Percentiles rank a stretch among this genome's conserved stretches.
Conservation (phyloP, 225 moss, liverwort and hornwort genomes). For the Lunularia cruciata region DNA sequence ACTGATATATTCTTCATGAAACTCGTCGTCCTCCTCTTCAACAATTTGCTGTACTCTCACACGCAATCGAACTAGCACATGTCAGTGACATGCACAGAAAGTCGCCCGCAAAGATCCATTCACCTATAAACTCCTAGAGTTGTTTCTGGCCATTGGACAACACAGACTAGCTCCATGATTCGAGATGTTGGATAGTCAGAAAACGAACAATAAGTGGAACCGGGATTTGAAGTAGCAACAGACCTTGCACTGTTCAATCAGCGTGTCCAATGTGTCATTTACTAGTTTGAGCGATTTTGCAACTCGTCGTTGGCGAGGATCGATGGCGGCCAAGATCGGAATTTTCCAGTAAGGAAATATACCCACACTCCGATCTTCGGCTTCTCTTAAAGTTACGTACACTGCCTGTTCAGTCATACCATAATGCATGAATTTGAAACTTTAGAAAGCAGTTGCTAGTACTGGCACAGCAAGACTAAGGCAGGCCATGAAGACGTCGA, state of each 20-base stretch:
- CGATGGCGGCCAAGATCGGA: conserved; percentile 69
- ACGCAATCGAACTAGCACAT: too few species aligned
- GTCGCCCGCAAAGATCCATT: too few species aligned
- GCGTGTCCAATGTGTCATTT: conserved; percentile 60
- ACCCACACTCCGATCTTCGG: conserved; percentile 70
- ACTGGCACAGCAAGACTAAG: neutral
- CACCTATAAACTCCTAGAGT: too few species aligned
- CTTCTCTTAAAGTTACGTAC: conserved; percentile 69
- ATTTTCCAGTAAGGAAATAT: conserved; percentile 83
- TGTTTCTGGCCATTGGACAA: too few species aligned
- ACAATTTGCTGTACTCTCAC: conserved; percentile 72
- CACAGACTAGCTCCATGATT: too few species aligned
- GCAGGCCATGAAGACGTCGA: neutral
- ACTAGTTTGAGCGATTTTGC: conserved; percentile 62
- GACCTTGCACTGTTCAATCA: conserved; percentile 79
- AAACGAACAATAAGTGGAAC: neutral
- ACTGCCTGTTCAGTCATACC: conserved; percentile 53
- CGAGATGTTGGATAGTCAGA: neutral
- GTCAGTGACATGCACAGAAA: too few species aligned
- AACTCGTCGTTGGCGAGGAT: conserved; percentile 71
- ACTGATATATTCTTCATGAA: conserved; percentile 74
- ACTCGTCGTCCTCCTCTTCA: conserved; percentile 68
- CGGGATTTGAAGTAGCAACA: neutral
- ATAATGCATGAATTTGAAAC: neutral
- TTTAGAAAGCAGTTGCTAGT: neutral